Percentiles rank a stretch among this genome's conserved stretches.
These are phyloP conservation scores for Populus hybrid DNA, from an alignment of 441 rosid species.

Conservation along the genomic window DNA sequence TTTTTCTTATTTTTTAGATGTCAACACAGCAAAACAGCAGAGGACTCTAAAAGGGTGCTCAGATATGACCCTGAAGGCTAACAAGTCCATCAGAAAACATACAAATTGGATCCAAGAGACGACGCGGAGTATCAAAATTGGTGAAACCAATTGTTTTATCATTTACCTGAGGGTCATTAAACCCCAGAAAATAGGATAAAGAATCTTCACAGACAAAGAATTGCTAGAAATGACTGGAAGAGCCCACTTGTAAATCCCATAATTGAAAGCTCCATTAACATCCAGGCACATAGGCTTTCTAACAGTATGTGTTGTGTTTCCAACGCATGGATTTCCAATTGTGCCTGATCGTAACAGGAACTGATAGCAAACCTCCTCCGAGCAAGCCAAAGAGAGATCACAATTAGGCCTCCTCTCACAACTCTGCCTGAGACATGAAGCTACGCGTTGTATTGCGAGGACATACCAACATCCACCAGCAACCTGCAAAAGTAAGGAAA, in stretches of 20 bases:
- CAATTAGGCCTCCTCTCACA: constrained; percentile 36
- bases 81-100: too few relatives aligned
- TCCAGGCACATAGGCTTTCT: constrained; percentile 52
- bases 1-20: too few relatives aligned
- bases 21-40: too few relatives aligned
- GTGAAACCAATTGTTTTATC: not conserved
- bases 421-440: constrained; percentile 49
- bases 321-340: constrained; percentile 36
- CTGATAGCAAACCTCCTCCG: constrained; percentile 55
- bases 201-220: constrained; percentile 55
- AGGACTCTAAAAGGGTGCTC: too few relatives aligned
- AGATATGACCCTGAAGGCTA: too few relatives aligned
- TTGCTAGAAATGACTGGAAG: constrained; percentile 68
- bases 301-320: constrained; percentile 30
- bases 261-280: constrained; percentile 44
- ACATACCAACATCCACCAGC: constrained; percentile 85
- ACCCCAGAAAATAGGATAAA: constrained; percentile 80
- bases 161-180: constrained; percentile 63
- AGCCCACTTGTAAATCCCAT: constrained; percentile 67
- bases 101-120: too few relatives aligned
- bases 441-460: constrained; percentile 55
- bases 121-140: not conserved
- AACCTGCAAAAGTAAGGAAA: constrained; percentile 32
- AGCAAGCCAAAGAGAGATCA: constrained; percentile 51
- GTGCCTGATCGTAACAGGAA: constrained; percentile 25